phyloP scores from a whole-genome alignment of 1,284 basidiomycete species.

The Leccinum huronense region DNA sequence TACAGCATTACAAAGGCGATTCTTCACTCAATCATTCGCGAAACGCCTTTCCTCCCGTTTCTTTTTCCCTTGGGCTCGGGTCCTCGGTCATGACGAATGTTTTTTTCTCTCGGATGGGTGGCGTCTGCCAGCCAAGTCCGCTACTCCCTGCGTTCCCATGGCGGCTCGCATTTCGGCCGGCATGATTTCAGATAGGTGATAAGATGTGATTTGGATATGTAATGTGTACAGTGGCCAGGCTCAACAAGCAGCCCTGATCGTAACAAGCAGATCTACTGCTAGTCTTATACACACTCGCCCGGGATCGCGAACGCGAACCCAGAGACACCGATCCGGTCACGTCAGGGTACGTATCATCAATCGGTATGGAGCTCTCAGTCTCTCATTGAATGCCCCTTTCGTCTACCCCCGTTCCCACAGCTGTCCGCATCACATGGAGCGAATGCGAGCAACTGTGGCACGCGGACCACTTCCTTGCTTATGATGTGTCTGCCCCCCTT shows the following conservation, averaged over 20 bases:
- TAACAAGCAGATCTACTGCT: too few species aligned
- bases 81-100: background rate
- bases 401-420: constrained; percentile 14
- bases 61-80: constrained; percentile 1
- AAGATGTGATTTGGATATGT: too few species aligned
- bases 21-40: background rate
- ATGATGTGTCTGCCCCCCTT: too few species aligned
- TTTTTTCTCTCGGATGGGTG: constrained; percentile 1
- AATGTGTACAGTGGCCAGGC: too few species aligned
- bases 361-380: background rate
- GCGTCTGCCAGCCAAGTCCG: too few species aligned
- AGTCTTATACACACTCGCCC: constrained; percentile 3
- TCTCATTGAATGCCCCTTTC: constrained; percentile 8
- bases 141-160: too few species aligned
- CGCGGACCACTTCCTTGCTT: constrained; percentile 3
- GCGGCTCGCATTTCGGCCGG: too few species aligned
- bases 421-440: constrained; percentile 17
- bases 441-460: constrained; percentile 7
- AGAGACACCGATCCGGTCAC: constrained; percentile 13
- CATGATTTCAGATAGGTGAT: too few species aligned
- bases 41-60: background rate
- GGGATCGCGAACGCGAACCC: constrained; percentile 6
- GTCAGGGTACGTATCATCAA: constrained; percentile 4
- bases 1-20: constrained; percentile 5
- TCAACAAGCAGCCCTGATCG: too few species aligned